Conservation (phyloP, 75 land plant species). For the Chamaecyparis obtusa region DNA sequence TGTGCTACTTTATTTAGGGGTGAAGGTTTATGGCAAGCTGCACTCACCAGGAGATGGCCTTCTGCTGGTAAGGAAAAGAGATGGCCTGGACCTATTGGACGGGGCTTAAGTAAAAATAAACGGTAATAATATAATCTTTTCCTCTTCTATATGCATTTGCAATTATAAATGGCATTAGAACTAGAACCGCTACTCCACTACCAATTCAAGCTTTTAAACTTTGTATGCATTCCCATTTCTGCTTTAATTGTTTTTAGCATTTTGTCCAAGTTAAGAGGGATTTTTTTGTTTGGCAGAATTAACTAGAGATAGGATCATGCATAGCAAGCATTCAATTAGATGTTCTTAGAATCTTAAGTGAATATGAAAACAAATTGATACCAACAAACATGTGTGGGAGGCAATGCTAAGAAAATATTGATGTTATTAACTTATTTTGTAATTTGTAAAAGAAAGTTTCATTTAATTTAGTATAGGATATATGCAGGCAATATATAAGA, state of each 20-base stretch:
- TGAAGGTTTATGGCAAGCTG: slow-evolving; percentile 74
- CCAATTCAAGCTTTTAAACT: neutral
- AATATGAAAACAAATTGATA: neutral
- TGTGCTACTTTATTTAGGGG: slow-evolving; percentile 68
- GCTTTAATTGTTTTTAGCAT: neutral
- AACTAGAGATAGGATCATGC: slow-evolving; percentile 1
- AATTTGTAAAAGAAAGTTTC: neutral
- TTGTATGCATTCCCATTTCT: neutral
- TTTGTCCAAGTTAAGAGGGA: neutral
- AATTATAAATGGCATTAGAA: neutral
- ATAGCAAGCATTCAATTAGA: neutral
- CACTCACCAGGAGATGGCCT: slow-evolving; percentile 61
- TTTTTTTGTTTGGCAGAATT: neutral
- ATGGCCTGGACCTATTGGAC: slow-evolving; percentile 92
- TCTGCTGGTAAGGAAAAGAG: slow-evolving; percentile 34
- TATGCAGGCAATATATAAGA: neutral
- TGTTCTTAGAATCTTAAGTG: neutral
- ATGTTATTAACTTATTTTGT: neutral
- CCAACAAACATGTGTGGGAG: no score
- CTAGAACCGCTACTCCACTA: neutral
- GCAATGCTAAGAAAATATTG: neutral
- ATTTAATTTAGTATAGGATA: no score
- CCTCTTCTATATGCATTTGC: neutral
- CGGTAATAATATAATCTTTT: slow-evolving; percentile 35
- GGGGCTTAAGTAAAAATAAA: slow-evolving; percentile 54